Evolutionary conservation across 257 asterid genomes (phyloP).

Genomic region (Fraxinus cuspidata): DNA sequence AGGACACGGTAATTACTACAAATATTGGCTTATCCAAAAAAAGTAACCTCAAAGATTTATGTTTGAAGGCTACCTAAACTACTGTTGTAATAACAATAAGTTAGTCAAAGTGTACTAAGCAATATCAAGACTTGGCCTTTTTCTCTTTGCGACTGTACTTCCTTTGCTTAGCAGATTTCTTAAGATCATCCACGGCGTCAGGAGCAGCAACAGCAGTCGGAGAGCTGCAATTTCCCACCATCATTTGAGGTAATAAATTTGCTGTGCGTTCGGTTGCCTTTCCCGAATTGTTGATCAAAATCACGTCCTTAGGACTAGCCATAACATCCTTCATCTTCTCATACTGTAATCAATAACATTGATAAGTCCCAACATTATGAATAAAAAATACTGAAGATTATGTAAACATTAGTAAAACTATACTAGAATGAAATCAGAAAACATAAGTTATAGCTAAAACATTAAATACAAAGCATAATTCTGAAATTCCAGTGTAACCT

Average conservation of each 20-base stretch:
- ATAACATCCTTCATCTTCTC: slow-evolving; percentile 34
- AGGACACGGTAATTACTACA: neutral
- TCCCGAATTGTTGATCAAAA: slow-evolving; percentile 24
- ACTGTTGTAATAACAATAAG: neutral
- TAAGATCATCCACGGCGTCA: neutral
- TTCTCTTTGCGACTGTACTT: neutral
- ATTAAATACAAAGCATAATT: neutral
- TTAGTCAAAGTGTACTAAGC: neutral
- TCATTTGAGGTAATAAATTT: slow-evolving; percentile 15
- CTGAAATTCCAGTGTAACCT: neutral
- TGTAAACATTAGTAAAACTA: no score
- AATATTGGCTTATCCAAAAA: neutral
- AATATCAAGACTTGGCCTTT: neutral
- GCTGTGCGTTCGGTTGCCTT: slow-evolving; percentile 16
- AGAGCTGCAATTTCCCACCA: neutral
- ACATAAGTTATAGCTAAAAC: neutral
- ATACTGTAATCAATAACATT: slow-evolving; percentile 31
- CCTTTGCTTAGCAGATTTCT: neutral
- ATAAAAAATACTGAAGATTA: neutral
- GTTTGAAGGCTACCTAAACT: neutral
- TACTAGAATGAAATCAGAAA: neutral
- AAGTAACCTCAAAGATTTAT: neutral
- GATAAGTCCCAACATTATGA: neutral
- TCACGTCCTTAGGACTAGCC: slow-evolving; percentile 25
- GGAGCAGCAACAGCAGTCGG: neutral